Evolutionary conservation across 192 early-diverging fungal species (phyloP), one percentile per base, ranked within the genome.

Genomic region (Mortierella alpina): DNA sequence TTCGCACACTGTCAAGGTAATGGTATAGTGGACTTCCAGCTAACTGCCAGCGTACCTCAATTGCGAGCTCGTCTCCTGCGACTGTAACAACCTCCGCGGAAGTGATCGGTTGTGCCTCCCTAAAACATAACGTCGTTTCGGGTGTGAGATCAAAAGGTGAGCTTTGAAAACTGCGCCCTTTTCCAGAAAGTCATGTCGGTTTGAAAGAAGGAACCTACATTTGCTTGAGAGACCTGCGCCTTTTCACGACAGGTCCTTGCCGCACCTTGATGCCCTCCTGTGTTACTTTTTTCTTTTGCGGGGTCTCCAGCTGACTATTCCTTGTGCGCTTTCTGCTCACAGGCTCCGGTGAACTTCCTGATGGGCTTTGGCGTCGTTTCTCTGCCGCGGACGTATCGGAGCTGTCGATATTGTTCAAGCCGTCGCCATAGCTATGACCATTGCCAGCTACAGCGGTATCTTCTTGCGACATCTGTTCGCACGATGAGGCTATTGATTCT

Each of bases 241-340:
- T 67, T 40, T 46, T 52, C 18, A 54, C 31, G 14, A 52, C 39
- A 11, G 65, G 59, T 46, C 23, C 52, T 39, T 45, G 47, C 49
- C 17, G 52, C 22, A 50, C 49, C 50, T 41, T 73, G 45, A 39
- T 42, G 18, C 51, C 54, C 22, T 73, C 62, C 6, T 50, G 31
- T 31, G 31, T 39, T 13, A 57, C 44, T 22, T 62, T 73, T 59
- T 76, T 76, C 64, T 65, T 68, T 15, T 69, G 68, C 59, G 31
- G 41, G 11, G 59, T 50, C 9, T 53, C 54, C 53, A 59, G 66
- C 20, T 63, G 48, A 22, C 52, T 47, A 10, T 53, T 64, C 48
- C 67, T 61, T 17, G 74, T 59, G 47, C 74, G 59, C 54, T 76
- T 76, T 6, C 54, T 76, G 15, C 22, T 50, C 17, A 12, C 42